Evolutionary conservation across 306 rosid genomes (phyloP).

Genomic region (Cucumis melo): DNA sequence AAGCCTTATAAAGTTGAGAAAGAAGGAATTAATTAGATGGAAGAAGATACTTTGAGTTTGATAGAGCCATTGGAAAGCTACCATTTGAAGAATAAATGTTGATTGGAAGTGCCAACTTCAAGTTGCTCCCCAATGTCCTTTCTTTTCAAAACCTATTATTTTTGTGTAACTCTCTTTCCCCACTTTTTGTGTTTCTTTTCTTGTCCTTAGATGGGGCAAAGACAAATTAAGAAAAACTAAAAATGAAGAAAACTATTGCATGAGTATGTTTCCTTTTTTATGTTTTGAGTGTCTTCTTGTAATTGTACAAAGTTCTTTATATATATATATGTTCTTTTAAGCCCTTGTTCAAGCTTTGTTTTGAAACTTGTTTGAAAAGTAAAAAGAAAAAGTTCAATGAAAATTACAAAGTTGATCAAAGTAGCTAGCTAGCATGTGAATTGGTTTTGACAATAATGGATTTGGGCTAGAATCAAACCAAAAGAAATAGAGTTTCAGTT

Average conservation of each 20-base stretch:
- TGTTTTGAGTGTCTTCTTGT: not conserved
- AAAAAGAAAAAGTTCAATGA: not conserved
- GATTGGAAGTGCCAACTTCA: not conserved
- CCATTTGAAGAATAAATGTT: not conserved
- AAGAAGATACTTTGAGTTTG: constrained; percentile 1
- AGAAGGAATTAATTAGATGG: not conserved
- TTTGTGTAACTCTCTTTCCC: not conserved
- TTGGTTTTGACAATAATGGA: not conserved
- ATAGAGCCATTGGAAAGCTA: not conserved
- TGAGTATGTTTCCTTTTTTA: not conserved
- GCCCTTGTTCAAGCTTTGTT: not conserved
- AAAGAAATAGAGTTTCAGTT: not conserved
- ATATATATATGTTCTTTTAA: not conserved
- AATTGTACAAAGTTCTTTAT: not conserved
- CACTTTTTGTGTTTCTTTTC: not conserved
- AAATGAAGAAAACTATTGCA: not conserved
- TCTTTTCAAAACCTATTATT: not conserved
- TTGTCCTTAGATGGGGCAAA: not conserved
- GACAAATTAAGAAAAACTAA: not conserved
- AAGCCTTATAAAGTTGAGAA: not conserved
- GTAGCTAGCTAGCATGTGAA: not conserved
- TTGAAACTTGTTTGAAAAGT: not conserved
- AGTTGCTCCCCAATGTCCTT: not conserved
- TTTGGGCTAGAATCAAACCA: not conserved
- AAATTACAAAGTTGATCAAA: not conserved